Base-by-base conservation (phyloP, 208 protist genomes). In the Tritrichomonas foetus region DNA sequence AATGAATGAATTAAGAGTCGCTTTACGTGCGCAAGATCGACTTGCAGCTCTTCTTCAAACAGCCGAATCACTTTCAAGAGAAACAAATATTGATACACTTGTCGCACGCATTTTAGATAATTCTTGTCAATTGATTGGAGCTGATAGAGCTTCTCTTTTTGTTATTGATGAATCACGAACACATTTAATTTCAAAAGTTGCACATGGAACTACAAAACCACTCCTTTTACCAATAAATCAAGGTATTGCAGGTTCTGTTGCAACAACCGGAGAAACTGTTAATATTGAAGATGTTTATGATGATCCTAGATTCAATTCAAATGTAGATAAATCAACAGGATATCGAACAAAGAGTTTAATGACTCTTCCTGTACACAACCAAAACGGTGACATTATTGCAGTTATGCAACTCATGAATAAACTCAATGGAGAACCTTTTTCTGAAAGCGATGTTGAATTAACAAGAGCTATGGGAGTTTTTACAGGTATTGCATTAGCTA, bases 131-230 rank as follows among this genome's bases (percentile, higher is more conserved):
- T 61, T 95, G 1, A 64, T 95, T 27, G 50, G 80, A 8, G 93
- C 92, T 33, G 94, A 95, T 36, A 82, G 74, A 64, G 92, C 89
- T 47, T 94, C 94, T 14, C 66, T 95, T 50, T 94, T 93, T 47
- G 75, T 94, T n/a, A 39, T 94, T 49, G 94, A 95, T 72, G 78
- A 89, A n/a, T 57, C 78, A 1, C 33, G 41, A 36, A 89, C 44
- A 13, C 44, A 89, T 89, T 57, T 89, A 16, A 89, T 89, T 22
- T 89, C 78, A 39, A 89, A 89, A 89, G 78, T 89, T 22, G 78
- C 78, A 20, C 78, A 89, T 39, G 78, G 78, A 13, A 89, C 78
- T 16, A 33, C 33, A 47, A 89, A 89, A 57, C 47, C 78, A 16
- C 44, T 89, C 20, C 13, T 89, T 41, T 30, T 89, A 16, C 78